Conservation (phyloP, 768 basidiomycete species). For the Leccinum incarnatum region DNA sequence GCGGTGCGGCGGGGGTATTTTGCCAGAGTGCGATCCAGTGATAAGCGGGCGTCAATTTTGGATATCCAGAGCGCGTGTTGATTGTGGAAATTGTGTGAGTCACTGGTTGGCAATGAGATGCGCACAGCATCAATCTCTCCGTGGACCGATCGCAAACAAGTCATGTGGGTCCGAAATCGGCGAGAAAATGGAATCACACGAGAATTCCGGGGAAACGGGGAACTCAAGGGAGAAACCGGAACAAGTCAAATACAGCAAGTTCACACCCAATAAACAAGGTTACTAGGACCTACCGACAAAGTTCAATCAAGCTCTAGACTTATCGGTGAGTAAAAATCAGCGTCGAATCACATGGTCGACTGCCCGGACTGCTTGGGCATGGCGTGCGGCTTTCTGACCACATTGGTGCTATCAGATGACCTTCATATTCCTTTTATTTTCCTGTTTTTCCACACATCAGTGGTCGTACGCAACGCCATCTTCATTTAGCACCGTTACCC, state of each 20-base stretch:
- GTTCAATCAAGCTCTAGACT: neutral
- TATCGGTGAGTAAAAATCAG: constrained; percentile 10
- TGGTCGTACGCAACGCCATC: neutral
- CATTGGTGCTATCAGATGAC: neutral
- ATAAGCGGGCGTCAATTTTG: no score
- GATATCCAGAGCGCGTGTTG: no score
- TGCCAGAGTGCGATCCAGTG: no score
- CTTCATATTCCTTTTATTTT: neutral
- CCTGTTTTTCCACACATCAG: neutral
- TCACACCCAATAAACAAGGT: neutral
- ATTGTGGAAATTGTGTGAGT: no score
- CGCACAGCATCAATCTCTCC: neutral
- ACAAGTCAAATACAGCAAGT: neutral
- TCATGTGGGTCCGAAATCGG: neutral
- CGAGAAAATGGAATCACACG: neutral
- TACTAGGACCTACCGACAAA: neutral
- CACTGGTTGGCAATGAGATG: no score
- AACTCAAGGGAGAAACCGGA: neutral
- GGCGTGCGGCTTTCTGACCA: no score
- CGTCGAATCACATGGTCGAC: neutral
- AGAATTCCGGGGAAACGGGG: neutral
- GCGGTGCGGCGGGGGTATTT: no score
- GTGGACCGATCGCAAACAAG: neutral
- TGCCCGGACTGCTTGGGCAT: neutral
- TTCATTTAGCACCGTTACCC: neutral